phyloP scores from a whole-genome alignment of 1,284 basidiomycete genomes.

The Melampsora larici-populina region DNA sequence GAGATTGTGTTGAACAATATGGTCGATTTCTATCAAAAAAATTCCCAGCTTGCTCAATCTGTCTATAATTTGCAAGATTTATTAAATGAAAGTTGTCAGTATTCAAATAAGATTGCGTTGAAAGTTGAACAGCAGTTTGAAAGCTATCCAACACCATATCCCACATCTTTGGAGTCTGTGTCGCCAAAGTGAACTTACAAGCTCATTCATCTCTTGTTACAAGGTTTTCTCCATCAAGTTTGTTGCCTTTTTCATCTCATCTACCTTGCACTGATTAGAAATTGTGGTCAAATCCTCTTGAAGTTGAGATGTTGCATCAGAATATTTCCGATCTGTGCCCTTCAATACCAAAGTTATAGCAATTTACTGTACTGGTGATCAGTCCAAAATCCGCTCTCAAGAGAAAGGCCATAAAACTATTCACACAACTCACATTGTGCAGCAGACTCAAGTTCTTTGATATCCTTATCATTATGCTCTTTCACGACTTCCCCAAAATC shows the following conservation, averaged over 20 bases:
- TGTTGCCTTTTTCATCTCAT: conserved; percentile 98
- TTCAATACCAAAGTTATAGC: conserved; percentile 60
- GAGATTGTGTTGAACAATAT: too few relatives aligned
- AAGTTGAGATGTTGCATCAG: conserved; percentile 73
- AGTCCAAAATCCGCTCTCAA: conserved; percentile 40
- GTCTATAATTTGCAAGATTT: too few relatives aligned
- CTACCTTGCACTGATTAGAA: conserved; percentile 82
- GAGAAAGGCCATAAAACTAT: background rate
- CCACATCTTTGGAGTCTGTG: conserved; percentile 82
- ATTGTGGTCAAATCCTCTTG: conserved; percentile 74
- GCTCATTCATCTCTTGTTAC: conserved; percentile 83
- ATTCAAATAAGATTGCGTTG: conserved; percentile 54
- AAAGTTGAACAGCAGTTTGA: conserved; percentile 58
- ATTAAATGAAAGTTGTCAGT: too few relatives aligned
- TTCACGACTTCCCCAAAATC: conserved; percentile 80
- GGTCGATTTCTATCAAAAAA: too few relatives aligned
- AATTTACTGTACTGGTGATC: background rate
- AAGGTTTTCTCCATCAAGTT: conserved; percentile 84
- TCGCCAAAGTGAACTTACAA: conserved; percentile 76
- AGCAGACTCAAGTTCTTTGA: conserved; percentile 65
- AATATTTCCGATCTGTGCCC: conserved; percentile 75
- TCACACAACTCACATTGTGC: conserved; percentile 58
- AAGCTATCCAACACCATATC: conserved; percentile 75
- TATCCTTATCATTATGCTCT: conserved; percentile 64
- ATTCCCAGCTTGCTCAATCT: too few relatives aligned